Base-by-base conservation (phyloP, 805 yeast species). In the Ogataea pini region DNA sequence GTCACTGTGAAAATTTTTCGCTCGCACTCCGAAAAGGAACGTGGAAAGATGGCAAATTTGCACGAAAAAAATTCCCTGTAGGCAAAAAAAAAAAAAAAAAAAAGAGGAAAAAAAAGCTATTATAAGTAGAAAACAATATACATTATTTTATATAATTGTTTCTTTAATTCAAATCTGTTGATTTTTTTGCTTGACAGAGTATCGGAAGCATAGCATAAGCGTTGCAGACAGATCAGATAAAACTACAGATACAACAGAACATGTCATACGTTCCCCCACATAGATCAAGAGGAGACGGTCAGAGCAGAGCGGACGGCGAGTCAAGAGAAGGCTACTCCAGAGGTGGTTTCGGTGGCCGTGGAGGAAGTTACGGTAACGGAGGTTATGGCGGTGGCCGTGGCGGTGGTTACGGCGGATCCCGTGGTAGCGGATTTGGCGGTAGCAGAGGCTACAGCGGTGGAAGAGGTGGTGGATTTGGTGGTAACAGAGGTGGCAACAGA, bases 201-300 rank as follows among this genome's bases (percentile, higher is more conserved):
- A 25, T 39, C 42, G 32, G 33, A 39, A 39, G 42, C 42, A 39
- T 27, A 39, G 42, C 42, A 39, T 39, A 24, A 39, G 42, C 42
- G 28, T 39, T 39, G 42, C 42, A 39, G 33, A 37, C 33, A 14
- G 20, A 27, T 27, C 42, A 39, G 14, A 24, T 25, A 27, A 28
- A 4, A 27, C 9, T 22, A 22, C 14, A 17, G 17, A 36, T n/a
- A 36, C 27, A 20, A 10, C 14, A 39, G 34, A 59, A 17, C 36
- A 64, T 64, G 68, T 63, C 68, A 40, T 76, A 76, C 67, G 78
- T 75, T 48, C 80, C 80, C 52, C 80, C 80, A 48, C 78, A 74
- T 60, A 63, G 71, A 62, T 71, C 77, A 59, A 68, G 62, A 57
- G 61, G 45, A 60, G 66, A 44, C 61, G 64, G 49, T 58, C 61